These are phyloP conservation scores for Neonectria punicea DNA, from an alignment of 2,329 filamentous ascomycete genomes.

Conservation along the genomic window DNA sequence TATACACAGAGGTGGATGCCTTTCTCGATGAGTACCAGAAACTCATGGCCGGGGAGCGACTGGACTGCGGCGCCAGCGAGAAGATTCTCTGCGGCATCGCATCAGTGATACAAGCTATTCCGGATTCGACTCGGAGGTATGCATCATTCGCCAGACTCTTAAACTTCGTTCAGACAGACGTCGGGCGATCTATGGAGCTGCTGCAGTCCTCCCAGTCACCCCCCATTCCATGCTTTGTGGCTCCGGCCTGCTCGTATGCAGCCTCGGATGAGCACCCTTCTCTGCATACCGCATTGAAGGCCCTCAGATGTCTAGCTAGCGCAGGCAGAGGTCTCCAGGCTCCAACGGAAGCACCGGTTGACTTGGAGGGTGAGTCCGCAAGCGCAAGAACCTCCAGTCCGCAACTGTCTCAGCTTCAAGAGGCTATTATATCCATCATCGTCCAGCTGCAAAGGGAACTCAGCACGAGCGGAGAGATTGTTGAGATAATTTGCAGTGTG, in stretches of 20 bases:
- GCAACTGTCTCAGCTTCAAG: constrained; percentile 52
- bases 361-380: constrained; percentile 66
- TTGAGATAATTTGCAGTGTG: constrained; percentile 77
- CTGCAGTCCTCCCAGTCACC: constrained; percentile 18
- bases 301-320: constrained; percentile 74
- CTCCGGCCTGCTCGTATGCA: constrained; percentile 41
- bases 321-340: constrained; percentile 79
- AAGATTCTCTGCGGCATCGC: constrained; percentile 79
- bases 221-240: constrained; percentile 37
- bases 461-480: constrained; percentile 70
- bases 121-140: constrained; percentile 67
- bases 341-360: constrained; percentile 72
- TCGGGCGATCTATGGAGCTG: constrained; percentile 38
- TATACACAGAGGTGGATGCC: constrained; percentile 73
- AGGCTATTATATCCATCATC: constrained; percentile 59
- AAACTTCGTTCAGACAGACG: constrained; percentile 69
- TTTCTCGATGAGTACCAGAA: constrained; percentile 78
- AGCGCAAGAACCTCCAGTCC: constrained; percentile 20
- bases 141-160: constrained; percentile 49
- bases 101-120: constrained; percentile 78
- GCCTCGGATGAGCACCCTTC: constrained; percentile 54
- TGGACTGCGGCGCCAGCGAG: constrained; percentile 78
- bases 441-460: constrained; percentile 63
- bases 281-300: constrained; percentile 61
- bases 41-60: constrained; percentile 62